Conservation (phyloP, 345 rosid genomes). For the Pistacia atlantica region DNA sequence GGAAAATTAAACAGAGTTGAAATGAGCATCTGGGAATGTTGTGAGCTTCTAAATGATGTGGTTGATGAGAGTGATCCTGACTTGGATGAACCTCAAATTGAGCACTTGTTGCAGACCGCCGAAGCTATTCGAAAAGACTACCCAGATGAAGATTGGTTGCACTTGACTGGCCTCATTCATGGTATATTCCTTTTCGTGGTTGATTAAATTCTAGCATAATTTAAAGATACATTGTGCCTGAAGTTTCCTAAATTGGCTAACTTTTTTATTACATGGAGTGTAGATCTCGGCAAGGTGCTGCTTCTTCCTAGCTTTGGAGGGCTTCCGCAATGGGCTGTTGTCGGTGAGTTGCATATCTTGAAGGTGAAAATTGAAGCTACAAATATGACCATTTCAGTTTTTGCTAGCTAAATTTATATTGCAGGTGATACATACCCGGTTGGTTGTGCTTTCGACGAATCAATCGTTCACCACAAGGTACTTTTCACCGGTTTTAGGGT, state of each 20-base stretch:
- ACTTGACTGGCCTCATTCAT: constrained; percentile 64
- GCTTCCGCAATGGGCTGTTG: constrained; percentile 95
- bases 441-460: constrained; percentile 78
- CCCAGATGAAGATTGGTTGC: constrained; percentile 66
- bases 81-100: constrained; percentile 69
- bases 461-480: constrained; percentile 83
- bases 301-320: constrained; percentile 71
- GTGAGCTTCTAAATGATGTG: constrained; percentile 61
- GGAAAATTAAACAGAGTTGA: constrained; percentile 45
- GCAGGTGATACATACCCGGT: constrained; percentile 82
- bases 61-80: constrained; percentile 76
- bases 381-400: background rate
- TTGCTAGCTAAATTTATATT: background rate
- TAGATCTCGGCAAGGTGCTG: constrained; percentile 88
- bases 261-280: background rate
- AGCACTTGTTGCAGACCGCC: constrained; percentile 66
- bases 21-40: constrained; percentile 81
- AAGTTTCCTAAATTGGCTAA: too few species aligned
- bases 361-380: background rate
- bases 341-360: constrained; percentile 46
- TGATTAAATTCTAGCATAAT: background rate
- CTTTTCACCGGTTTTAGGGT: background rate
- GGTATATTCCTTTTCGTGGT: constrained; percentile 26
- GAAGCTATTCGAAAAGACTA: constrained; percentile 66
- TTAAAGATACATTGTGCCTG: too few species aligned